Conservation (phyloP, 225 moss, liverwort and hornwort genomes). For the Physcomitrium patens region DNA sequence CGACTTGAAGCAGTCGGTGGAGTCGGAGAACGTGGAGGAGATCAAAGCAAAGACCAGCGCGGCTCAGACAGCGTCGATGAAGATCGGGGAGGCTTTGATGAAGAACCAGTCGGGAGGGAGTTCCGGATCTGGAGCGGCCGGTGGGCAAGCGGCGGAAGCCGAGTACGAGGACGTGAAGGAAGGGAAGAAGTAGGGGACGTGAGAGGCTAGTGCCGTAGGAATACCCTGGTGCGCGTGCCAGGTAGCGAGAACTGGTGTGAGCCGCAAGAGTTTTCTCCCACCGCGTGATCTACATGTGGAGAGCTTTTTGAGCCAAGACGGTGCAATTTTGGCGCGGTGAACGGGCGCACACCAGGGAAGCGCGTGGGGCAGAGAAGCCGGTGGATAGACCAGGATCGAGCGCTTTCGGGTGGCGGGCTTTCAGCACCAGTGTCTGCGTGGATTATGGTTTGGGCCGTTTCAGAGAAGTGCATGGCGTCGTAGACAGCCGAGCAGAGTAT, state of each 20-base stretch:
- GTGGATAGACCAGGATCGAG: too few species aligned
- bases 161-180: slow-evolving; percentile 84
- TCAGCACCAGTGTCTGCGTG: too few species aligned
- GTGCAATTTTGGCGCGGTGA: too few species aligned
- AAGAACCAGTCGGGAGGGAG: slow-evolving; percentile 53
- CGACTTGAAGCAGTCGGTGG: slow-evolving; percentile 68
- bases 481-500: background rate
- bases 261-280: slow-evolving; percentile 14
- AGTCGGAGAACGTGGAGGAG: slow-evolving; percentile 63
- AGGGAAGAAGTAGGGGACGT: slow-evolving; percentile 62
- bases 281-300: background rate
- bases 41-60: slow-evolving; percentile 64
- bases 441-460: too few species aligned
- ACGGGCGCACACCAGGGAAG: too few species aligned
- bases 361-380: too few species aligned
- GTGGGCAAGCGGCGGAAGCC: slow-evolving; percentile 78
- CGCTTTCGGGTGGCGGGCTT: too few species aligned
- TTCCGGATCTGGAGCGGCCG: slow-evolving; percentile 41
- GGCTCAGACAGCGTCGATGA: slow-evolving; percentile 77
- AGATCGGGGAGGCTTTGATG: slow-evolving; percentile 79
- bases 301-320: too few species aligned
- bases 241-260: background rate
- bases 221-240: background rate
- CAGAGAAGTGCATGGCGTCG: too few species aligned
- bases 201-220: background rate